A percentile compares a stretch with the other conserved stretches of the same genome.
Evolutionary conservation across 164 flowering plant species (phyloP).

Genomic region (Hamamelis virginiana): DNA sequence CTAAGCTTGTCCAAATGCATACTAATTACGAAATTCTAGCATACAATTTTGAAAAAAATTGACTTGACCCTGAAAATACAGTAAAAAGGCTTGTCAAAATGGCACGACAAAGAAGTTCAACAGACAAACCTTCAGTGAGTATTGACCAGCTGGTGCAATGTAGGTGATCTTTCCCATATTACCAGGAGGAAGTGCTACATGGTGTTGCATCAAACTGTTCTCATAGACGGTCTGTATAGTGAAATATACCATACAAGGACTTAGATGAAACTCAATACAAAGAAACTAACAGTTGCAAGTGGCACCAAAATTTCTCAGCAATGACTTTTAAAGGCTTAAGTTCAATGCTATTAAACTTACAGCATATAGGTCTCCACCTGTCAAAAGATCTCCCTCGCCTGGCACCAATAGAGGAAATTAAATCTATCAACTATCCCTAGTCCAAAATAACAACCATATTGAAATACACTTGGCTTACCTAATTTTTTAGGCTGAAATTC

Average conservation of each 20-base stretch:
- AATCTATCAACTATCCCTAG: background rate
- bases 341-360: conserved; percentile 49
- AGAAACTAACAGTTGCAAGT: background rate
- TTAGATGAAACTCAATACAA: conserved; percentile 7
- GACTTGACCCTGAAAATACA: too few species aligned
- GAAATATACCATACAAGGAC: conserved; percentile 2
- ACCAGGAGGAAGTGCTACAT: conserved; percentile 93
- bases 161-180: conserved; percentile 93
- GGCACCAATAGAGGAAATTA: conserved; percentile 24
- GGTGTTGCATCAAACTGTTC: conserved; percentile 93
- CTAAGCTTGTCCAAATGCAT: too few species aligned
- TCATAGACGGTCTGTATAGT: conserved; percentile 85
- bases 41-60: too few species aligned
- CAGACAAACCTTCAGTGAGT: conserved; percentile 71
- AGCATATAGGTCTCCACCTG: conserved; percentile 98
- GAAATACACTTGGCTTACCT: conserved; percentile 40
- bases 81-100: background rate
- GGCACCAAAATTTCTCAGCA: background rate
- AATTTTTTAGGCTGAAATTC: conserved; percentile 91
- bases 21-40: too few species aligned
- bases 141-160: conserved; percentile 92
- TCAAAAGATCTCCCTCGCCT: conserved; percentile 93
- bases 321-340: background rate
- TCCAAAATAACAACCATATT: background rate
- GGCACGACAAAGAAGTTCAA: background rate